A percentile compares a stretch with the other conserved stretches of the same genome.
These are phyloP conservation scores for Melanogaster broomeanus DNA, from an alignment of 768 basidiomycete species.

Conservation along the genomic window DNA sequence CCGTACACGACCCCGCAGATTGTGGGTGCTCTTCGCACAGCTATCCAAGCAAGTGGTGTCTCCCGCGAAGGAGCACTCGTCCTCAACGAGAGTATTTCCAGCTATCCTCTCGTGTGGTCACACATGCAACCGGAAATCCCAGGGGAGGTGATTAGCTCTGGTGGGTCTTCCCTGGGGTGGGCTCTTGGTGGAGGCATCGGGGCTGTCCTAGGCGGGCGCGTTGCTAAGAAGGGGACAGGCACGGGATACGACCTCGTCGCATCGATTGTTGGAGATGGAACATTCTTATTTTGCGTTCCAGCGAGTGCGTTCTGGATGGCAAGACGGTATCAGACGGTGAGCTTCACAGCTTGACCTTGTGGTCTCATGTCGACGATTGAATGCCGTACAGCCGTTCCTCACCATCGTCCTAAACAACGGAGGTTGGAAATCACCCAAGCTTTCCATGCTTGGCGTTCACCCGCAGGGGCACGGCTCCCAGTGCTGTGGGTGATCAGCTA, in stretches of 20 bases:
- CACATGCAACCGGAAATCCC: slow-evolving; percentile 55
- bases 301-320: slow-evolving; percentile 75
- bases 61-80: slow-evolving; percentile 46
- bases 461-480: slow-evolving; percentile 57
- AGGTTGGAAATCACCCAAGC: slow-evolving; percentile 65
- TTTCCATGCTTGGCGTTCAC: slow-evolving; percentile 67
- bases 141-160: slow-evolving; percentile 55
- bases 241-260: slow-evolving; percentile 54
- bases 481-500: slow-evolving; percentile 45
- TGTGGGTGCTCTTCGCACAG: slow-evolving; percentile 46
- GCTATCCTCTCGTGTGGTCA: slow-evolving; percentile 53
- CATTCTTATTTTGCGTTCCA: slow-evolving; percentile 67
- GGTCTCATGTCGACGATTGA: too few relatives aligned
- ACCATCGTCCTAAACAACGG: slow-evolving; percentile 74
- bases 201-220: slow-evolving; percentile 45
- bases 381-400: slow-evolving; percentile 56
- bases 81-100: slow-evolving; percentile 67
- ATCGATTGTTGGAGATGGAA: slow-evolving; percentile 68
- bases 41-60: slow-evolving; percentile 34
- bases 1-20: slow-evolving; percentile 48
- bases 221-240: slow-evolving; percentile 16
- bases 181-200: slow-evolving; percentile 66
- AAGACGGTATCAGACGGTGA: slow-evolving; percentile 62
- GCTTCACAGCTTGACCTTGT: slow-evolving; percentile 8
- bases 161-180: slow-evolving; percentile 72